Conservation (phyloP, 148 eudicot genomes). For the Gaultheria prostrata region DNA sequence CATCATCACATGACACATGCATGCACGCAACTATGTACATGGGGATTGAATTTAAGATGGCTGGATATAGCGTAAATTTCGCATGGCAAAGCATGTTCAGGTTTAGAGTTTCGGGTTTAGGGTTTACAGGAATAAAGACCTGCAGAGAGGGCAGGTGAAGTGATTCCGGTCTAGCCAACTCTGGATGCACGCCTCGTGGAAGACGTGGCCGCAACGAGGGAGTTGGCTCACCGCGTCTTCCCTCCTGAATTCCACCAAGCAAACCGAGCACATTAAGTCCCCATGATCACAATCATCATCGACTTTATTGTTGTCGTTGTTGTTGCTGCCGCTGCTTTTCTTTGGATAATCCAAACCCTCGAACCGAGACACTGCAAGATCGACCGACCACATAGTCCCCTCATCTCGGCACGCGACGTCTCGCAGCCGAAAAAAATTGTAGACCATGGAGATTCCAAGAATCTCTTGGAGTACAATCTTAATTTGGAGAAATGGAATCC, state of each 20-base stretch:
- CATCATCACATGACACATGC: too few species aligned
- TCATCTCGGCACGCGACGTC: background rate
- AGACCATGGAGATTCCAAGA: conserved; percentile 24
- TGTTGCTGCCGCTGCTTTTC: background rate
- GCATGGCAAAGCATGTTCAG: background rate
- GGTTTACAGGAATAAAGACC: conserved; percentile 35
- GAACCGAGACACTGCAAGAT: conserved; percentile 36
- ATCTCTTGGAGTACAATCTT: conserved; percentile 25
- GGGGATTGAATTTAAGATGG: background rate
- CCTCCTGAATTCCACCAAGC: conserved; percentile 57
- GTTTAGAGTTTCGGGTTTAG: background rate
- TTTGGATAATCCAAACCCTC: conserved; percentile 29
- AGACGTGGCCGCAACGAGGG: conserved; percentile 53
- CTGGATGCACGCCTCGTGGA: conserved; percentile 54
- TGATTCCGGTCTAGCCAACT: conserved; percentile 52
- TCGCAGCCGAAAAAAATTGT: conserved; percentile 10
- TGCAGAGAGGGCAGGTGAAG: conserved; percentile 81
- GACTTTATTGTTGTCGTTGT: background rate
- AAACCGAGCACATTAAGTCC: conserved; percentile 49
- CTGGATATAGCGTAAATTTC: background rate
- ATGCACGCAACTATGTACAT: background rate
- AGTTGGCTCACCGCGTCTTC: conserved; percentile 57
- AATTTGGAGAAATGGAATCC: conserved; percentile 42
- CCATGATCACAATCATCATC: background rate
- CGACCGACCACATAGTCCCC: conserved; percentile 15